Conservation (phyloP, 164 flowering plant species). For the Annona squamosa region DNA sequence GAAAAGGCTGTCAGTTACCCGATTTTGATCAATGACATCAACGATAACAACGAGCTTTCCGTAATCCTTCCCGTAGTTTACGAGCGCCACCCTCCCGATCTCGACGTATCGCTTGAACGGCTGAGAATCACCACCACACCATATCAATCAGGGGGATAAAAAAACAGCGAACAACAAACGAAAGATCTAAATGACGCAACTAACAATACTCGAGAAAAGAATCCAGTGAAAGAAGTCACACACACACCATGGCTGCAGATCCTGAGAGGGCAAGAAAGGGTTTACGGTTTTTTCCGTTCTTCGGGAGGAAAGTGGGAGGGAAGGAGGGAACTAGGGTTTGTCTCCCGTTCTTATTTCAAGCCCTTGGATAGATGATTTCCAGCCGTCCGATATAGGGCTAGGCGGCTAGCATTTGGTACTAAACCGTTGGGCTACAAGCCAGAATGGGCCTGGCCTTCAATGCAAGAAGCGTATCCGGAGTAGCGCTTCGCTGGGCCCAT, state of each 20-base stretch:
- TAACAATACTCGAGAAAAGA: background rate
- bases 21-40: conserved; percentile 17
- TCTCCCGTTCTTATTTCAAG: background rate
- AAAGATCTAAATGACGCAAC: background rate
- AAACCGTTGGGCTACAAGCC: too few species aligned
- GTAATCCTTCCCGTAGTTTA: conserved; percentile 19
- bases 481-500: too few species aligned
- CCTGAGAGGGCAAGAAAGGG: background rate
- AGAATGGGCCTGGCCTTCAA: too few species aligned
- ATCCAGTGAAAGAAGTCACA: background rate
- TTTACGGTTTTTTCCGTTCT: conserved; percentile 2
- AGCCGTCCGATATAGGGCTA: conserved; percentile 8
- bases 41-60: conserved; percentile 21
- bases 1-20: conserved; percentile 1
- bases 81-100: conserved; percentile 21
- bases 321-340: background rate
- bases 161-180: background rate
- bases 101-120: conserved; percentile 21
- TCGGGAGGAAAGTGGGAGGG: background rate
- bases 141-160: too few species aligned
- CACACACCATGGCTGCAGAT: conserved; percentile 5
- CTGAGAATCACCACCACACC: conserved; percentile 1
- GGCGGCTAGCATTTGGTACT: too few species aligned
- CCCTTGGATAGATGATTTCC: background rate
- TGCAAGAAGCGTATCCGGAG: too few species aligned